Evolutionary conservation across 768 basidiomycete species (phyloP).

Genomic region (Termitomyces sp.): DNA sequence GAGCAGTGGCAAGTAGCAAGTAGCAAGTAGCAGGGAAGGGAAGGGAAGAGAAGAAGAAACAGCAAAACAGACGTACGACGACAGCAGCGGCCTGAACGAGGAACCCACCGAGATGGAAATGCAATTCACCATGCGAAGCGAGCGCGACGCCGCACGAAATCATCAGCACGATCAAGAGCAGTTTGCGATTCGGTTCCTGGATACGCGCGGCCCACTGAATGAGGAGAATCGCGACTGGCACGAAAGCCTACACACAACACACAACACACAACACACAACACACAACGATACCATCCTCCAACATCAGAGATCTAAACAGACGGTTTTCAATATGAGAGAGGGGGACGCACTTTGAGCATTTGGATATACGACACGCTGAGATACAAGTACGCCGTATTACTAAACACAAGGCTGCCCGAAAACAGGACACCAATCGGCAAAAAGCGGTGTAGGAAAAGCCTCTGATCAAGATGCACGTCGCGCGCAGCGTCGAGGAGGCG

Average conservation of each 20-base stretch:
- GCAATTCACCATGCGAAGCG: slow-evolving; percentile 84
- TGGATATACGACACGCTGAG: slow-evolving; percentile 94
- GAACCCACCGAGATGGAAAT: slow-evolving; percentile 86
- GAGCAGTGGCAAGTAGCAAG: too few relatives aligned
- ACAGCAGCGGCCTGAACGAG: slow-evolving; percentile 84
- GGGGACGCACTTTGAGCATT: slow-evolving; percentile 73
- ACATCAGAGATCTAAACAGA: too few relatives aligned
- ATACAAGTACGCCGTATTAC: slow-evolving; percentile 90
- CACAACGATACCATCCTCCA: too few relatives aligned
- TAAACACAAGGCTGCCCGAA: slow-evolving; percentile 84
- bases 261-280: too few relatives aligned
- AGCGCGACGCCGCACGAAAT: slow-evolving; percentile 89
- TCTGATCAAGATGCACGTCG: slow-evolving; percentile 74
- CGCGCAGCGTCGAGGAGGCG: slow-evolving; percentile 71
- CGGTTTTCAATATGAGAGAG: too few relatives aligned
- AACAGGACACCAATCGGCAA: slow-evolving; percentile 93
- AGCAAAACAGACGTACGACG: slow-evolving; percentile 43
- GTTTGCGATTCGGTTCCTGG: slow-evolving; percentile 78
- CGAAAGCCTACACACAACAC: slow-evolving; percentile 74
- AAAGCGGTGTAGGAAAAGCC: slow-evolving; percentile 79
- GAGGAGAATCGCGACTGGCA: slow-evolving; percentile 82
- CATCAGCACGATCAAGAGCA: slow-evolving; percentile 81
- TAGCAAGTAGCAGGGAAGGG: too few relatives aligned
- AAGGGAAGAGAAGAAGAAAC: neutral
- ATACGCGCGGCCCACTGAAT: slow-evolving; percentile 91